Base-by-base conservation (phyloP, 2,329 filamentous ascomycete genomes). In the Fusarium torulosum region DNA sequence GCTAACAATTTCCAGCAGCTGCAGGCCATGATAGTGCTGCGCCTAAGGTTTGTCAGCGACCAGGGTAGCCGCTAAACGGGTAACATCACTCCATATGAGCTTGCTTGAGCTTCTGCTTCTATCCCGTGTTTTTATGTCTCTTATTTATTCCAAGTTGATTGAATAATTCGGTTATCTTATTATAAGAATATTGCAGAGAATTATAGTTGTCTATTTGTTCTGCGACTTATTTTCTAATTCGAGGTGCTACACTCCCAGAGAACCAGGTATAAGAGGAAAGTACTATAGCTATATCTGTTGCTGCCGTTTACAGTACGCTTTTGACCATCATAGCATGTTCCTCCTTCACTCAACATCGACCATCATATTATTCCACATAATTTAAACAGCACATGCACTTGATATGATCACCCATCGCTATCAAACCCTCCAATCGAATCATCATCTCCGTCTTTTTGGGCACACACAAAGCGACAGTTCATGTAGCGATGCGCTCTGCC, bases 381-480 rank as follows among this genome's bases (percentile, higher is more conserved):
- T n/a, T n/a, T 41, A 6, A 14, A 6, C 23, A 27, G 13, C 17
- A 3, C 1, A 35, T 6, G 14, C 6, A 7, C 0, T 38, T 13
- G 10, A 35, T n/a, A 11, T 8, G 7, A 27, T 55, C 17, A 41
- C 14, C 35, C n/a, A n/a, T 53, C 20, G 31, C 20, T 42, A 17
- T 33, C 41, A 51, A 25, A 2, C 7, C 27, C 35, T n/a, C 23
- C 42, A 7, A 31, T 25, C 5, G 37, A 41, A 40, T 14, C 14
- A 29, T 47, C 9, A 3, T 14, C 38, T 29, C 63, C 47, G 37
- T 53, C 58, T 68, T 83, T 85, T 61, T 84, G 81, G 4, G 79
- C 83, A 66, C 78, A 82, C 46, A 79, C 77, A 56, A 83, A 78
- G 37, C 78, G 77, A 21, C 78, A 78, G 41, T 81, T 79, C 38